Evolutionary conservation across 306 rosid genomes (phyloP).

Genomic region (Corylus avellana): DNA sequence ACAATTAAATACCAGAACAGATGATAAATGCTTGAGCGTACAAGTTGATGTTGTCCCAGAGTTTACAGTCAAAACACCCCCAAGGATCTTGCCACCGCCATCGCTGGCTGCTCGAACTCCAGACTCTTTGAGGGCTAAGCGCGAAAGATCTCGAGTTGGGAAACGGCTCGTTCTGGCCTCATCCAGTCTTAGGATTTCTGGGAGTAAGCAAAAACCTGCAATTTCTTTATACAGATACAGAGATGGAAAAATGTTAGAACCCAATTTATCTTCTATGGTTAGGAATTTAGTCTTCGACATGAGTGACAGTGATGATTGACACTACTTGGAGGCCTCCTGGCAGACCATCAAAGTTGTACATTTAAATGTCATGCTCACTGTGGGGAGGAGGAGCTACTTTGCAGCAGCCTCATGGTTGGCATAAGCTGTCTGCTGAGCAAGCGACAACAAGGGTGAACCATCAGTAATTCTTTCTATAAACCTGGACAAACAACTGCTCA

Average conservation of each 20-base stretch:
- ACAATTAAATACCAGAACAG: constrained; percentile 24
- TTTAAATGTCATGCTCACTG: neutral
- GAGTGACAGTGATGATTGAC: constrained; percentile 54
- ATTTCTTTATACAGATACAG: constrained; percentile 39
- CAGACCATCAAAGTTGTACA: neutral
- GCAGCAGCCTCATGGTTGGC: neutral
- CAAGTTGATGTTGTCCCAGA: constrained; percentile 26
- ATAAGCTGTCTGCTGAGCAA: neutral
- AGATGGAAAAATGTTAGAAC: constrained; percentile 31
- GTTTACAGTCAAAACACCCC: constrained; percentile 36
- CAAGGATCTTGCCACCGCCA: constrained; percentile 27
- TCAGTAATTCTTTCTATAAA: neutral
- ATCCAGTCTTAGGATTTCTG: constrained; percentile 49
- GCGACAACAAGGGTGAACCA: neutral
- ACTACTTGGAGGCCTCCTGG: neutral
- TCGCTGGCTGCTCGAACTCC: constrained; percentile 31
- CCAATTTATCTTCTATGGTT: constrained; percentile 28
- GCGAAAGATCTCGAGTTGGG: constrained; percentile 45
- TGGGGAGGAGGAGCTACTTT: neutral
- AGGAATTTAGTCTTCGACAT: constrained; percentile 50
- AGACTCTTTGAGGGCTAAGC: constrained; percentile 19
- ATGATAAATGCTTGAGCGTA: constrained; percentile 3
- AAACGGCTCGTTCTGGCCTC: constrained; percentile 61
- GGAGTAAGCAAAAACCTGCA: constrained; percentile 36
- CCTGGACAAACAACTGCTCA: neutral